A percentile compares a stretch with the other conserved stretches of the same genome.
These are phyloP conservation scores for Kurtzmaniella quercitrusa DNA, from an alignment of 1,139 yeast genomes.

Conservation along the genomic window DNA sequence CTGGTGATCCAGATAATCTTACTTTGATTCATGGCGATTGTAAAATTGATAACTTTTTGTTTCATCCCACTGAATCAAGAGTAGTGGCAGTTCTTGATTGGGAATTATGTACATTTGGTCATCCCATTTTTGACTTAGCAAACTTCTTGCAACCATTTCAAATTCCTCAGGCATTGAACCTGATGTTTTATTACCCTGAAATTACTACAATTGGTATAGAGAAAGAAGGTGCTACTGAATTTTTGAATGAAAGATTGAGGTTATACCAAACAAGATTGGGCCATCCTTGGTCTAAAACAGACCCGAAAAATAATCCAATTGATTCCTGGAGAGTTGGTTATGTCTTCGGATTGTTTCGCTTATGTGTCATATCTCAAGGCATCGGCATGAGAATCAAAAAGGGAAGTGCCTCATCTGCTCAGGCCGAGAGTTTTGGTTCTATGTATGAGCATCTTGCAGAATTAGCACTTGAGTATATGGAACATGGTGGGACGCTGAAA, in stretches of 20 bases:
- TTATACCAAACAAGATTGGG: conserved; percentile 28
- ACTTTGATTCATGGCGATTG: conserved; percentile 65
- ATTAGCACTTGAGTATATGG: conserved; percentile 22
- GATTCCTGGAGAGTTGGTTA: conserved; percentile 53
- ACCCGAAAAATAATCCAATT: conserved; percentile 34
- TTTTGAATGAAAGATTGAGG: conserved; percentile 22
- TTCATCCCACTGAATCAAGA: conserved; percentile 44
- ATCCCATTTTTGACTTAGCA: conserved; percentile 61
- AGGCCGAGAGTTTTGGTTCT: conserved; percentile 43
- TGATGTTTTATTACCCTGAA: conserved; percentile 24
- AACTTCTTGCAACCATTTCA: conserved; percentile 58
- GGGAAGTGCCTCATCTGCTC: conserved; percentile 59
- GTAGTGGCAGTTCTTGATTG: conserved; percentile 63
- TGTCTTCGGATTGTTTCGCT: conserved; percentile 56
- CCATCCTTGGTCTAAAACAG: conserved; percentile 30
- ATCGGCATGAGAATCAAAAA: conserved; percentile 57
- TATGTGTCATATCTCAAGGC: conserved; percentile 64
- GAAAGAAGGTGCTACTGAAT: conserved; percentile 21
- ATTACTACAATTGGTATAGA: conserved; percentile 35
- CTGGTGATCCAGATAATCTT: conserved; percentile 44
- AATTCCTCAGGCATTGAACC: conserved; percentile 36
- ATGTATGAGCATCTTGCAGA: conserved; percentile 44
- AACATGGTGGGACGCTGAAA: conserved; percentile 1
- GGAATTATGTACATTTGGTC: conserved; percentile 69
- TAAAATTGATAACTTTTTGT: conserved; percentile 60